These are phyloP conservation scores for Hyaloscypha finlandica DNA, from an alignment of 495 filamentous ascomycete genomes.

Conservation along the genomic window DNA sequence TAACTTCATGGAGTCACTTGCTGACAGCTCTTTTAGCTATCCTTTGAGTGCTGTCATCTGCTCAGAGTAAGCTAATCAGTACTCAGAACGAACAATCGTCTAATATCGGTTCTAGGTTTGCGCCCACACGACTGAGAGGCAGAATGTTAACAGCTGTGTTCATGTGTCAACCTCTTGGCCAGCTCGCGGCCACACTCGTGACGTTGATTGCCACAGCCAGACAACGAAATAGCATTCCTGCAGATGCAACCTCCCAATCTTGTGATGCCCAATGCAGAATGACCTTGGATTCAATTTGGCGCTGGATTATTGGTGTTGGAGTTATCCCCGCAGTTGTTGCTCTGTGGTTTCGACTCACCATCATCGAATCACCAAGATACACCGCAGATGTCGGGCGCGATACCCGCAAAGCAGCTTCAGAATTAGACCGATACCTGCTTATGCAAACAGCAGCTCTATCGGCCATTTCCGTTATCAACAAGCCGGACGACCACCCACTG, in stretches of 20 bases:
- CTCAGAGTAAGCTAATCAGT: constrained; percentile 56
- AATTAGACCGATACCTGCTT: constrained; percentile 18
- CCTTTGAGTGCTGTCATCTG: constrained; percentile 75
- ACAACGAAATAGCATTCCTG: constrained; percentile 60
- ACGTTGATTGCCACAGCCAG: constrained; percentile 67
- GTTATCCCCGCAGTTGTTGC: constrained; percentile 62
- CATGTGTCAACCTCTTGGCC: constrained; percentile 79
- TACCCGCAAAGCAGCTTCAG: constrained; percentile 23
- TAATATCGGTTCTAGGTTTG: constrained; percentile 52
- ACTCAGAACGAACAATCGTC: not conserved
- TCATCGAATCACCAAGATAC: constrained; percentile 70
- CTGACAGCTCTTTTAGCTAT: constrained; percentile 41
- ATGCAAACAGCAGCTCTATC: constrained; percentile 6
- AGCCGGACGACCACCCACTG: not conserved
- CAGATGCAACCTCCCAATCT: constrained; percentile 24
- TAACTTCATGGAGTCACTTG: not conserved
- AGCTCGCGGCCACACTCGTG: constrained; percentile 69
- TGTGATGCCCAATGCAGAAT: constrained; percentile 8
- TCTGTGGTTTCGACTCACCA: constrained; percentile 66
- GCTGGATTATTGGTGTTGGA: constrained; percentile 64
- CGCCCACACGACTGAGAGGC: constrained; percentile 77
- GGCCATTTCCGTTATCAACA: not conserved
- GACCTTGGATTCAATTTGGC: constrained; percentile 65
- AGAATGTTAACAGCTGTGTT: constrained; percentile 87
- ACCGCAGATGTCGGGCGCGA: constrained; percentile 58